phyloP scores from a whole-genome alignment of 495 filamentous ascomycete species.

The Tuber borchii region DNA sequence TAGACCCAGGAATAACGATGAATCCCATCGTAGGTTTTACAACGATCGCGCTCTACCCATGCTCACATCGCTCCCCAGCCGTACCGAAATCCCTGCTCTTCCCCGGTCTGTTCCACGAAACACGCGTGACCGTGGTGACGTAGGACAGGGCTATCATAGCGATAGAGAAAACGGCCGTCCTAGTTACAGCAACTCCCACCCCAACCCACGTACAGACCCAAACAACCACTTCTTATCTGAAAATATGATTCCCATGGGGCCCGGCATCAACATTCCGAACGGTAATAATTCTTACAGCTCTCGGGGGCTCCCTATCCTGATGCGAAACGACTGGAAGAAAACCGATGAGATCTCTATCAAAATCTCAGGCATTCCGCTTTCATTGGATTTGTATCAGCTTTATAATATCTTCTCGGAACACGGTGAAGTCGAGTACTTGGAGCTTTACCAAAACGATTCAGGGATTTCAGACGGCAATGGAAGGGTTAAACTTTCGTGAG shows the following conservation, averaged over 20 bases:
- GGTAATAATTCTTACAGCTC: neutral
- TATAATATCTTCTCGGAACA: conserved; percentile 34
- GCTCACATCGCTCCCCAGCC: neutral
- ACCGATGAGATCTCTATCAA: neutral
- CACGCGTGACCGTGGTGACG: neutral
- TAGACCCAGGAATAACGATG: neutral
- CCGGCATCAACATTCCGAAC: neutral
- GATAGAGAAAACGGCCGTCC: neutral
- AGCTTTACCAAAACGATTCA: conserved; percentile 35
- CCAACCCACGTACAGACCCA: neutral
- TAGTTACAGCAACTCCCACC: neutral
- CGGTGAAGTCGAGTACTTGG: conserved; percentile 41
- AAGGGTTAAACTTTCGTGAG: conserved; percentile 41
- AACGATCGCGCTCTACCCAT: neutral
- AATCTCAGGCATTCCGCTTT: neutral
- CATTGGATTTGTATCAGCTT: neutral
- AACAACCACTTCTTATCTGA: neutral
- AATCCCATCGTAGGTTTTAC: neutral
- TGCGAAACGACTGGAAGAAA: neutral
- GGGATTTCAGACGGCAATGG: conserved; percentile 36
- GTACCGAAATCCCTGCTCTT: neutral
- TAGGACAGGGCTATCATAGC: neutral
- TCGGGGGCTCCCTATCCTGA: neutral
- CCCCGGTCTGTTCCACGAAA: neutral
- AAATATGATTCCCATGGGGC: neutral